Evolutionary conservation across 495 filamentous ascomycete genomes (phyloP).

Genomic region (Daldinia caldariorum): DNA sequence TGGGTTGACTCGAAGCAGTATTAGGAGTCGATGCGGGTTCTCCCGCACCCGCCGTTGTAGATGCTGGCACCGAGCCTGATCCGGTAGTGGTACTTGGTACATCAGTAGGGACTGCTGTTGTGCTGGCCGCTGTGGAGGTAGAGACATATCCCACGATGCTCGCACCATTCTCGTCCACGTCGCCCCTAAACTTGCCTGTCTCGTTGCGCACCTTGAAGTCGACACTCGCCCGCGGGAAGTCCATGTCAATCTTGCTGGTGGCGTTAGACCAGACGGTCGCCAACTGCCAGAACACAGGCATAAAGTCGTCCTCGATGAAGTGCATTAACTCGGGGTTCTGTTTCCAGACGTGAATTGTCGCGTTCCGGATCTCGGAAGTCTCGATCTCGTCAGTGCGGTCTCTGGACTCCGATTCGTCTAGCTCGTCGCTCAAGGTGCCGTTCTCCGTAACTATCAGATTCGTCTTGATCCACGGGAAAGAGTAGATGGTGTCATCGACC

Average conservation of each 20-base stretch:
- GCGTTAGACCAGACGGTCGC: too few species aligned
- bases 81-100: not conserved
- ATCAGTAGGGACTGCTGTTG: not conserved
- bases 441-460: slow-evolving; percentile 8
- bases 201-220: slow-evolving; percentile 29
- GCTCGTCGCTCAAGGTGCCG: slow-evolving; percentile 21
- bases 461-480: slow-evolving; percentile 21
- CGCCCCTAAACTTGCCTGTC: slow-evolving; percentile 18
- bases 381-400: too few species aligned
- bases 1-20: not conserved
- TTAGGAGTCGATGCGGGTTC: not conserved
- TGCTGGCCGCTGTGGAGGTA: not conserved
- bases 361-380: slow-evolving; percentile 3
- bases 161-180: slow-evolving; percentile 22
- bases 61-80: not conserved
- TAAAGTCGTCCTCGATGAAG: slow-evolving; percentile 13
- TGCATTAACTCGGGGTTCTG: slow-evolving; percentile 14
- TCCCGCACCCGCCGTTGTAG: not conserved
- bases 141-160: not conserved
- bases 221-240: slow-evolving; percentile 23
- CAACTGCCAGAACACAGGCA: slow-evolving; percentile 6
- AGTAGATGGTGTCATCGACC: slow-evolving; percentile 5
- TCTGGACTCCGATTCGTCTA: not conserved
- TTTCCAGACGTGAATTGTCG: slow-evolving; percentile 27
- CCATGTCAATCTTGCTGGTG: not conserved